These are phyloP conservation scores for Turnera subulata DNA, from an alignment of 345 rosid genomes.

Conservation along the genomic window DNA sequence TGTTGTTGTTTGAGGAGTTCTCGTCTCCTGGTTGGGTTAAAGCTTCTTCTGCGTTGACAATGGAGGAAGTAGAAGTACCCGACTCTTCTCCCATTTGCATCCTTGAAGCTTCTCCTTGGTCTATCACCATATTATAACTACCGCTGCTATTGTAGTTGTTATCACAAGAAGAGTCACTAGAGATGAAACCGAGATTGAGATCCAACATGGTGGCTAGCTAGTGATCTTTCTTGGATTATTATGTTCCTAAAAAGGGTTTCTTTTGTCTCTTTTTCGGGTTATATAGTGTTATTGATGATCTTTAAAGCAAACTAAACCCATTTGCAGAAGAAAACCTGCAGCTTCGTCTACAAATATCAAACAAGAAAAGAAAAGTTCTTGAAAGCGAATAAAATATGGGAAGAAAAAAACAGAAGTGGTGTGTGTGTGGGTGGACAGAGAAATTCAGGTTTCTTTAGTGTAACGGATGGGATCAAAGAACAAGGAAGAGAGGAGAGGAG, in stretches of 20 bases:
- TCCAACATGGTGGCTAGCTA: constrained; percentile 40
- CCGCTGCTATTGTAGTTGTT: constrained; percentile 4
- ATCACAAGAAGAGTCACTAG: constrained; percentile 27
- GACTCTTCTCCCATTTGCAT: constrained; percentile 37
- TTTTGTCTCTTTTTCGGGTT: not conserved
- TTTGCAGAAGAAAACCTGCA: not conserved
- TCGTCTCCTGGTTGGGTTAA: constrained; percentile 28
- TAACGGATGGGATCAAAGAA: constrained; percentile 23
- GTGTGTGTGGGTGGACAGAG: not conserved
- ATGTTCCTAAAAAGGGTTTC: too few species aligned
- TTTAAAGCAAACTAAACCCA: constrained; percentile 1
- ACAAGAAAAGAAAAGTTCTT: too few species aligned
- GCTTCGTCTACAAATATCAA: not conserved
- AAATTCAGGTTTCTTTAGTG: constrained; percentile 8
- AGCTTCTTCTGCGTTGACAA: constrained; percentile 35
- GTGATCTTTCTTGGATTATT: too few species aligned
- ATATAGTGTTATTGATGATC: not conserved
- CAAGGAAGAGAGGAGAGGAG: not conserved
- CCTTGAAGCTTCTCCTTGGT: constrained; percentile 1
- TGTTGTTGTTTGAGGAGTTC: constrained; percentile 35
- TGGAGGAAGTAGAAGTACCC: constrained; percentile 48
- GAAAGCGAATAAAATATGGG: not conserved
- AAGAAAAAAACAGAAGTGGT: not conserved
- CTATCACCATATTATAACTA: not conserved
- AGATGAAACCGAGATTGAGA: constrained; percentile 54